Evolutionary conservation across 83 land plant genomes (phyloP).

Genomic region (Diphasiastrum complanatum): DNA sequence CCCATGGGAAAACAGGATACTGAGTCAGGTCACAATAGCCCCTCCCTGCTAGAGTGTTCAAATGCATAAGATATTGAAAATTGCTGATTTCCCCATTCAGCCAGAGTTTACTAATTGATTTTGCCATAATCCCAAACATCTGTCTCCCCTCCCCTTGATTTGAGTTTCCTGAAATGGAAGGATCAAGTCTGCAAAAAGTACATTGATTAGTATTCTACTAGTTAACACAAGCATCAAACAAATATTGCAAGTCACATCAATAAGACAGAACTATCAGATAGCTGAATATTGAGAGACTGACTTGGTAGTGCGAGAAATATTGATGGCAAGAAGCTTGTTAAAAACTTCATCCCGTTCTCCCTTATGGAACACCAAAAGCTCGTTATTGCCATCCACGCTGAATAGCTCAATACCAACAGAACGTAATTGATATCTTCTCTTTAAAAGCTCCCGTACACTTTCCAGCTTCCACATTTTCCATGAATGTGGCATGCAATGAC

Average conservation of each 20-base stretch:
- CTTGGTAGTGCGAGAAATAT: slow-evolving; percentile 97
- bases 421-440: slow-evolving; percentile 93
- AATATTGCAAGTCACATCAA: too few species aligned
- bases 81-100: slow-evolving; percentile 99
- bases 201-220: neutral
- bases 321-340: slow-evolving; percentile 83
- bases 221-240: neutral
- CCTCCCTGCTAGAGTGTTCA: slow-evolving; percentile 97
- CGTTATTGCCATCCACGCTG: slow-evolving; percentile 99
- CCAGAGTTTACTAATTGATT: slow-evolving; percentile 96
- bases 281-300: too few species aligned
- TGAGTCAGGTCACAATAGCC: slow-evolving; percentile 99
- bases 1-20: slow-evolving; percentile 99
- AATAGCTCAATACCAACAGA: slow-evolving; percentile 98
- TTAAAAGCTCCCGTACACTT: slow-evolving; percentile 89
- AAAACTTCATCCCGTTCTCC: slow-evolving; percentile 97
- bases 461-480: slow-evolving; percentile 99
- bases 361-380: slow-evolving; percentile 94
- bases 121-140: slow-evolving; percentile 90
- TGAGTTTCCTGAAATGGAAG: slow-evolving; percentile 87
- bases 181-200: slow-evolving; percentile 79
- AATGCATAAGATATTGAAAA: slow-evolving; percentile 98
- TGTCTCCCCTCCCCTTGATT: slow-evolving; percentile 96
- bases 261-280: too few species aligned
- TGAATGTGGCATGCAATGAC: slow-evolving; percentile 67